Conservation (phyloP, 2,329 filamentous ascomycete species). For the Fusarium miscanthi region DNA sequence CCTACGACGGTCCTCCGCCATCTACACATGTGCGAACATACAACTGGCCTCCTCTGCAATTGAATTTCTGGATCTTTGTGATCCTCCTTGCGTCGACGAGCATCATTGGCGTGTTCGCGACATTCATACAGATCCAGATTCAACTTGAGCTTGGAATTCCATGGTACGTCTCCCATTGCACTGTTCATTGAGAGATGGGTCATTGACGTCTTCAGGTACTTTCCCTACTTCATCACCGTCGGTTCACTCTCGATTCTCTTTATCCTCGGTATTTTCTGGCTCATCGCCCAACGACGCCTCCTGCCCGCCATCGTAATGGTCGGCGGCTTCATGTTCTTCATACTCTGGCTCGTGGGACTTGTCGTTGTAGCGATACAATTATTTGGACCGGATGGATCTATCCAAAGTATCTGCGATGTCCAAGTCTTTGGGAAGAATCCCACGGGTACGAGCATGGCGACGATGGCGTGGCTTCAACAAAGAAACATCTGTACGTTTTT, state of each 20-base stretch:
- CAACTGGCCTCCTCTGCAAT: conserved; percentile 75
- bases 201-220: conserved; percentile 63
- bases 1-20: conserved; percentile 56
- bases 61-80: conserved; percentile 75
- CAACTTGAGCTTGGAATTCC: conserved; percentile 66
- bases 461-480: conserved; percentile 73
- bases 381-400: conserved; percentile 68
- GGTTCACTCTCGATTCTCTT: conserved; percentile 71
- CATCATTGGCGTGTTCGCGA: conserved; percentile 70
- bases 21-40: conserved; percentile 66
- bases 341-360: conserved; percentile 75
- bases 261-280: conserved; percentile 71
- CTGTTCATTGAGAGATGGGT: neutral
- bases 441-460: conserved; percentile 63
- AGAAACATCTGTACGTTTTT: conserved; percentile 68
- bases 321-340: conserved; percentile 72
- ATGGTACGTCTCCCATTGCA: conserved; percentile 60
- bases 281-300: conserved; percentile 70
- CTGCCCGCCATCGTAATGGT: conserved; percentile 72
- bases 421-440: conserved; percentile 65
- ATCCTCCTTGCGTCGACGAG: conserved; percentile 70
- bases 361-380: conserved; percentile 71
- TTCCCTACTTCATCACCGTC: conserved; percentile 73
- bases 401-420: conserved; percentile 69
- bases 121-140: conserved; percentile 69